Evolutionary conservation across 2,329 filamentous ascomycete species (phyloP), one percentile per base, ranked within the genome.

Genomic region (Furcasterigmium furcatum): DNA sequence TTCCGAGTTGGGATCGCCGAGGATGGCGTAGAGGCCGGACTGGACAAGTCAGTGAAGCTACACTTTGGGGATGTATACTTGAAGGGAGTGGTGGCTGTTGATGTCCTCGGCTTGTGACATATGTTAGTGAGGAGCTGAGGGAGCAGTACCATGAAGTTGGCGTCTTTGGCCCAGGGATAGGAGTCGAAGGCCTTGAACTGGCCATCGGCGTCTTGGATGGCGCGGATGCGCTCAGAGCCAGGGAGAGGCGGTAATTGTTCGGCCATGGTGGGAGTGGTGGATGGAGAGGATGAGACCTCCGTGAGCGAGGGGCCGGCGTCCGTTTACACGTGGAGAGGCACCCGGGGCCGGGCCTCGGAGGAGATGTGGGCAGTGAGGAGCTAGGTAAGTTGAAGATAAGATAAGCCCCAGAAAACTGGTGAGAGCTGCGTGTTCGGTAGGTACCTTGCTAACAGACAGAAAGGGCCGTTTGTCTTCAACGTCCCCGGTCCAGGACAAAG

Each of bases 101-200:
- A n/a, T 24, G 19, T 40, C 20, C 22, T 4, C 14, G 21, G 19
- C 16, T 9, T 3, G 22, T 16, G 10, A 39, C 35, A n/a, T 14
- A 25, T 10, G n/a, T 24, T 22, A 20, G 20, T 24, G 38, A 20
- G 20, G 30, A 34, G 21, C 21, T 29, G 14, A 25, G 18, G 36
- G n/a, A 38, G 27, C 38, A 27, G 36, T 66, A 82, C 82, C 66
- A 87, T 81, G 57, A 88, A 90, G 52, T 81, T 79, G 43, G 74
- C 71, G 63, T 90, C 86, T 50, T 76, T 76, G 48, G 74, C 73
- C 85, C 85, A 90, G 16, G 78, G 74, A 58, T 88, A 88, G 20
- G 67, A 65, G 55, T 87, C 82, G 42, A 89, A 77, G 50, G 82
- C 77, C 46, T 71, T 66, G 61, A 80, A 87, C 47, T 82, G 62